Conservation (phyloP, 768 basidiomycete genomes). For the Tricholoma terreum region DNA sequence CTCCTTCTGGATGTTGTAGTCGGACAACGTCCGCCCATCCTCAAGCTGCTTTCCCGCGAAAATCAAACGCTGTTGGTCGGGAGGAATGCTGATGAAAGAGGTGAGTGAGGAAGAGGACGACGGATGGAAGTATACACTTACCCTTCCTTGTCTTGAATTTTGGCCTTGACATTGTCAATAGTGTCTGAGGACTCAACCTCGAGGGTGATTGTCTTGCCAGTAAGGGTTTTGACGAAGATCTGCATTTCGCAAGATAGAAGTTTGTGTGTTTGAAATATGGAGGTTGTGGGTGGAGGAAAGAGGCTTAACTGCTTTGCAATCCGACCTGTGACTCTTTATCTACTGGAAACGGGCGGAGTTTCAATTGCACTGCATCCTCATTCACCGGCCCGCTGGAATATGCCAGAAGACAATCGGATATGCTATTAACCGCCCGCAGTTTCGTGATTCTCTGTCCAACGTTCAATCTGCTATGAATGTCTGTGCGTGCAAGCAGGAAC, state of each 20-base stretch:
- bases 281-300: background rate
- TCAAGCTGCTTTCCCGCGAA: slow-evolving; percentile 84
- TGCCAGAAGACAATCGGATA: background rate
- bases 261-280: background rate
- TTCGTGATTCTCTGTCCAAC: no score
- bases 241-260: slow-evolving; percentile 31
- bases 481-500: no score
- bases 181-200: slow-evolving; percentile 72
- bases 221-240: slow-evolving; percentile 53
- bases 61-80: slow-evolving; percentile 77
- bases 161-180: slow-evolving; percentile 71
- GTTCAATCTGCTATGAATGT: no score
- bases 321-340: slow-evolving; percentile 21
- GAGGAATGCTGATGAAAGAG: slow-evolving; percentile 51
- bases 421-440: no score
- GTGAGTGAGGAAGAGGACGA: slow-evolving; percentile 4
- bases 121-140: slow-evolving; percentile 26
- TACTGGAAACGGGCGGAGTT: slow-evolving; percentile 32
- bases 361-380: slow-evolving; percentile 25
- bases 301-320: background rate
- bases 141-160: slow-evolving; percentile 91
- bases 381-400: background rate
- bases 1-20: slow-evolving; percentile 69
- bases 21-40: slow-evolving; percentile 73
- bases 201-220: slow-evolving; percentile 76